A percentile compares a stretch with the other conserved stretches of the same genome.
phyloP scores from a whole-genome alignment of 768 basidiomycete genomes.

The Hericium rajendrae region DNA sequence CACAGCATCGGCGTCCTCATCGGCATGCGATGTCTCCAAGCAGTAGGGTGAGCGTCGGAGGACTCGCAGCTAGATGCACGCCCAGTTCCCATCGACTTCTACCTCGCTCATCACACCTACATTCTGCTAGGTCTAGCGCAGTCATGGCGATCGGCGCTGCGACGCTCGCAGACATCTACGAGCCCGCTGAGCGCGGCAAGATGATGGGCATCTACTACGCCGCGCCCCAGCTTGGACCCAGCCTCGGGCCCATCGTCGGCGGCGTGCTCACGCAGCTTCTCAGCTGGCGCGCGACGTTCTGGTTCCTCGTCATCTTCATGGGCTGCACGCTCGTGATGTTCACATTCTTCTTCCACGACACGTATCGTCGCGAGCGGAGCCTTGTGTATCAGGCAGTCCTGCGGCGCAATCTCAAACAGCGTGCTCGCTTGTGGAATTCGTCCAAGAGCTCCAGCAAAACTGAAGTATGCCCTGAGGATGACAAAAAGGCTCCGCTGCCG shows the following conservation, averaged over 20 bases:
- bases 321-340: slow-evolving; percentile 47
- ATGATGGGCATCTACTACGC: slow-evolving; percentile 78
- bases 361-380: slow-evolving; percentile 77
- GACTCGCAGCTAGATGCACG: not conserved
- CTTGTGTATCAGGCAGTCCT: slow-evolving; percentile 66
- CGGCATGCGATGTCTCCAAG: slow-evolving; percentile 62
- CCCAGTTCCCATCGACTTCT: not conserved
- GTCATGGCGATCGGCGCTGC: slow-evolving; percentile 67
- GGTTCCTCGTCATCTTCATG: slow-evolving; percentile 64
- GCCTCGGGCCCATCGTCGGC: slow-evolving; percentile 60
- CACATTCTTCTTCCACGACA: slow-evolving; percentile 66
- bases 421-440: slow-evolving; percentile 11
- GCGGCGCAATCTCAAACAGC: slow-evolving; percentile 25
- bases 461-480: not conserved
- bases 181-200: slow-evolving; percentile 61
- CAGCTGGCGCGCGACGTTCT: slow-evolving; percentile 77
- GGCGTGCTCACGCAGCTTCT: slow-evolving; percentile 57
- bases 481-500: not conserved
- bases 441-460: slow-evolving; percentile 18
- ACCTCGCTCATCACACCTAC: slow-evolving; percentile 1
- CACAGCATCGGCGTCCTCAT: slow-evolving; percentile 48
- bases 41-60: slow-evolving; percentile 38
- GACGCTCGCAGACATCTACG: slow-evolving; percentile 71
- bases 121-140: slow-evolving; percentile 35
- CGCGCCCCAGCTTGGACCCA: slow-evolving; percentile 68